Base-by-base conservation (phyloP, 202 grass and related monocot genomes). In the Schoenoplectus triqueter region DNA sequence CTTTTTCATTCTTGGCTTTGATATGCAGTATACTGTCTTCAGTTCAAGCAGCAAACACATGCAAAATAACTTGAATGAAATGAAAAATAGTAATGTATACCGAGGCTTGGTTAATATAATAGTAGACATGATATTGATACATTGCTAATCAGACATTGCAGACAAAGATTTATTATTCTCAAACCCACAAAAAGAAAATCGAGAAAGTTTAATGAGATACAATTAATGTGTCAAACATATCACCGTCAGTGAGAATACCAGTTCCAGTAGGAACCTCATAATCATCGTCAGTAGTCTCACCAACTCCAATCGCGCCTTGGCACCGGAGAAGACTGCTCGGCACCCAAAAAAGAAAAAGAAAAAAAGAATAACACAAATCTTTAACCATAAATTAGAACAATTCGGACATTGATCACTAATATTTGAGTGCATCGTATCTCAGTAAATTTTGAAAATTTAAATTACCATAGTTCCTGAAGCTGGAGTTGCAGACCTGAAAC, bases 261-360 rank as follows among this genome's bases (percentile, higher is more conserved):
- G 69, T 49, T 48, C 44, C 45, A 18, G 41, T 15, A 72, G 1
- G 44, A 72, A 72, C 41, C 45, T 72, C 15, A 72, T 10, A 77
- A 40, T 10, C 60, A 65, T 22, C 60, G 21, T 20, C 54, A 69
- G 64, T 50, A 69, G 22, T 68, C 19, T 76, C 66, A 83, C 80
- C 80, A 83, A 55, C 13, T 70, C 80, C 80, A 83, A 9, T 83
- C 20, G 18, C 80, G 80, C 62, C 80, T 19, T 42, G n/a, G 80
- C 64, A 69, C 64, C 0, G 80, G 5, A 70, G 80, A 83, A 83
- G 80, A 54, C 80, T 69, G 47, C 46, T 42, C 39, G 20, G 69
- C 52, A 11, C 11, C 1, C 14, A 72, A 18, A 68, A 41, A 83
- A 10, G 21, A 18, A 66, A 66, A 31, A 1, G 10, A 5, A 10